Evolutionary conservation across 257 asterid species (phyloP), one percentile per base, ranked within the genome.

Genomic region (Nicotiana obtusifolia): DNA sequence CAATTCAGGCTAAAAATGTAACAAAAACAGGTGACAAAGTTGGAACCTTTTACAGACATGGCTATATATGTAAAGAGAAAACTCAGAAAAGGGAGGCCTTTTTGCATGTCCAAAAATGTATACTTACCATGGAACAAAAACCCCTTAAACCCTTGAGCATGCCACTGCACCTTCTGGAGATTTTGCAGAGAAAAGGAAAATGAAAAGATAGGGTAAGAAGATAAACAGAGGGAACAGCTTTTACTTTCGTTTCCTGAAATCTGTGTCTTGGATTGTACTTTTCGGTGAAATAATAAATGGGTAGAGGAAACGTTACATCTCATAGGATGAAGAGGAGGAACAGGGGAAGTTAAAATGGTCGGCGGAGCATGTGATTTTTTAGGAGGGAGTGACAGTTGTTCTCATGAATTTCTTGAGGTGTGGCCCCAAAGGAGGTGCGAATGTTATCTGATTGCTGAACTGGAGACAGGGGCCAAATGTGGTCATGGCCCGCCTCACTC

Each of bases 161-260:
- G 59, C 88, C 87, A 86, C 85, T 82, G 84, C 77, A 61, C 68
- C 67, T 75, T 81, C 59, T 33, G 65, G 24, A 57, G 77, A 64
- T 35, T 82, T 17, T 85, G 83, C 57, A 54, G 66, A 33, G 49
- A 41, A 41, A 41, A 41, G 49, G 49, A 41, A 41, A 41, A 41
- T 9, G 1, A 82, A 85, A 73, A 75, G 91, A 87, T 87, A 78
- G 90, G 88, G 92, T 81, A 84, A 86, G 87, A 77, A 65, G 64
- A 59, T n/a, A 59, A 26, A 20, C 11, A 3, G 5, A 35, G 64
- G 14, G 26, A 59, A n/a, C 64, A 59, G 15, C 65, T 60, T 24
- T 62, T 22, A 62, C 11, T 83, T 76, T 47, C 30, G 26, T 37
- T 79, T 62, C 22, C 8, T 22, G 56, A 22, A 44, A 3, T 13